Evolutionary conservation across 345 rosid genomes (phyloP).

Genomic region (Eucalyptus pumila): DNA sequence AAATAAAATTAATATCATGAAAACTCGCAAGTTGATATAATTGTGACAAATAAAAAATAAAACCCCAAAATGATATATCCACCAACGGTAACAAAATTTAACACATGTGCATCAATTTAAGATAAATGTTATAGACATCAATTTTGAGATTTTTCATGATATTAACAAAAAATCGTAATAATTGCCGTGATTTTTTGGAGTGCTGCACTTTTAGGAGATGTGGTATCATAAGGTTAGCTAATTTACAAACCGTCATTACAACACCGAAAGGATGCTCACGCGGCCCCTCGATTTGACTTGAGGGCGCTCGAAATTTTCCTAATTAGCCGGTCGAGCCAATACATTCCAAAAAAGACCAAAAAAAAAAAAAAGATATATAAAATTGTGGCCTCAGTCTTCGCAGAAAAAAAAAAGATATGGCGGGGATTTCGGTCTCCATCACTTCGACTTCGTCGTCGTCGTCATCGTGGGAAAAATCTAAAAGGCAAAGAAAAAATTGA

Average conservation of each 20-base stretch:
- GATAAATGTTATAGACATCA: too few relatives aligned
- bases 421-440: neutral
- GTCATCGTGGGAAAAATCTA: neutral
- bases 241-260: neutral
- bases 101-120: too few relatives aligned
- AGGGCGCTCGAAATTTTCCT: neutral
- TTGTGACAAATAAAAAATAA: too few relatives aligned
- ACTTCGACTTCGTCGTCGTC: neutral
- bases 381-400: neutral
- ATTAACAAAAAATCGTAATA: too few relatives aligned
- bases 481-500: neutral
- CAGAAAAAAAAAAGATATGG: neutral
- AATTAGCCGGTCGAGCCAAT: neutral
- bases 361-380: neutral
- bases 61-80: rapidly evolving
- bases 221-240: neutral
- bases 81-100: too few relatives aligned
- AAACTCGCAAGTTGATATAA: too few relatives aligned
- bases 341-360: neutral
- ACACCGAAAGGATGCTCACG: neutral
- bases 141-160: too few relatives aligned
- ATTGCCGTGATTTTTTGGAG: neutral
- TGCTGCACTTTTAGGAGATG: neutral
- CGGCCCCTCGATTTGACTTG: too few relatives aligned
- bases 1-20: too few relatives aligned